A percentile compares a stretch with the other conserved stretches of the same genome.
Conservation (phyloP, 2,329 filamentous ascomycete genomes). For the Exophiala sideris region DNA sequence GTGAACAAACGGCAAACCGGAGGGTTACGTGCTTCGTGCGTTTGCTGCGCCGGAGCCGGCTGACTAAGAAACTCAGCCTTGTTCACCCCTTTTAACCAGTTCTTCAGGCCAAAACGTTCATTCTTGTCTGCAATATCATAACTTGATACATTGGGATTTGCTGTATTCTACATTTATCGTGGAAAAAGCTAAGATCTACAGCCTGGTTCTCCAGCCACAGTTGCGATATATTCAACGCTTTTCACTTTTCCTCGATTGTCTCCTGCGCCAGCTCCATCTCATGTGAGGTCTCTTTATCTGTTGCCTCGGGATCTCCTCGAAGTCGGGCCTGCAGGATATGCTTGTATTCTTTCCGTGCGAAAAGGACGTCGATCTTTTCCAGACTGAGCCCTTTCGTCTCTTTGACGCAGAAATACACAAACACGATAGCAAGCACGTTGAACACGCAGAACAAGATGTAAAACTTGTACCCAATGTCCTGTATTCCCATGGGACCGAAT, state of each 20-base stretch:
- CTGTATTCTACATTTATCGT: too few species aligned
- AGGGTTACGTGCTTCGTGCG: too few species aligned
- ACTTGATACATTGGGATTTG: too few species aligned
- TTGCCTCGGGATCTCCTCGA: slow-evolving; percentile 10
- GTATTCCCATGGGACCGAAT: slow-evolving; percentile 20
- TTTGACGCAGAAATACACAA: slow-evolving; percentile 53
- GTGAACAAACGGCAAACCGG: too few species aligned
- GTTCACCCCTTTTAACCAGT: too few species aligned
- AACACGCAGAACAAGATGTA: slow-evolving; percentile 43
- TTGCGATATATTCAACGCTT: too few species aligned
- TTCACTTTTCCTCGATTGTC: slow-evolving; percentile 6
- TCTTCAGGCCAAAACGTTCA: too few species aligned
- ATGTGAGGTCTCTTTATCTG: slow-evolving; percentile 4
- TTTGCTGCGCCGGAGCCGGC: too few species aligned
- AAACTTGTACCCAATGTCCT: slow-evolving; percentile 45
- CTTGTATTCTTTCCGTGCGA: slow-evolving; percentile 31
- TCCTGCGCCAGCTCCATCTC: slow-evolving; percentile 7
- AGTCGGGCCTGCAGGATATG: slow-evolving; percentile 17
- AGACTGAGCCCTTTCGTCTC: slow-evolving; percentile 55
- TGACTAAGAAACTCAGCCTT: too few species aligned
- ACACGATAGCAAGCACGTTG: slow-evolving; percentile 46
- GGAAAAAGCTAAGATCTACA: too few species aligned
- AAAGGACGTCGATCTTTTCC: slow-evolving; percentile 56
- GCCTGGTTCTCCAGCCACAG: too few species aligned
- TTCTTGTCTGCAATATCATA: too few species aligned